Conservation (phyloP, 805 yeast species). For the Sugiyamaella chiloensis region DNA sequence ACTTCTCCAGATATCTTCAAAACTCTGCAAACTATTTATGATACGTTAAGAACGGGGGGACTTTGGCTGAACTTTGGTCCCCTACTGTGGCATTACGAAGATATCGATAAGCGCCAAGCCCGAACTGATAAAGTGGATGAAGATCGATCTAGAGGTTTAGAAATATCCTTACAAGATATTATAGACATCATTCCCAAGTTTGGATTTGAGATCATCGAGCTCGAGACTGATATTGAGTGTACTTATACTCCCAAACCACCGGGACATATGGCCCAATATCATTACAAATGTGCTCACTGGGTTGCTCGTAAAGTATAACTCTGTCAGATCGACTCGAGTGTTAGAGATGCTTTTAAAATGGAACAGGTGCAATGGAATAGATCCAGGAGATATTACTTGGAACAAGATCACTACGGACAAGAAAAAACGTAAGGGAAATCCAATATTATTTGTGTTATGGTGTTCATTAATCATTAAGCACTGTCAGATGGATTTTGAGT, state of each 20-base stretch:
- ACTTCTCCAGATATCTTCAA: constrained; percentile 82
- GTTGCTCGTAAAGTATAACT: constrained; percentile 43
- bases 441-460: no score
- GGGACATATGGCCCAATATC: constrained; percentile 50
- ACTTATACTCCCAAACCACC: constrained; percentile 52
- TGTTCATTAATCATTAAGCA: constrained; percentile 5
- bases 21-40: constrained; percentile 64
- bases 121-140: constrained; percentile 25
- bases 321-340: no score
- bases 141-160: constrained; percentile 46
- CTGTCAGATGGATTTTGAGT: constrained; percentile 2
- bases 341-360: no score
- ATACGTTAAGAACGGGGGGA: constrained; percentile 47
- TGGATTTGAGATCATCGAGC: constrained; percentile 51
- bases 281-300: constrained; percentile 68
- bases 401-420: no score
- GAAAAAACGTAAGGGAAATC: no score
- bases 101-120: constrained; percentile 40
- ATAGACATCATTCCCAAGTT: constrained; percentile 41
- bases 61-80: constrained; percentile 94
- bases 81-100: constrained; percentile 80
- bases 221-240: constrained; percentile 44
- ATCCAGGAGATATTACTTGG: no score
- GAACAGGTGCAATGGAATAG: no score
- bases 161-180: constrained; percentile 56